A percentile compares a stretch with the other conserved stretches of the same genome.
These are phyloP conservation scores for Echites panduratus DNA, from an alignment of 257 asterid species.

Conservation along the genomic window DNA sequence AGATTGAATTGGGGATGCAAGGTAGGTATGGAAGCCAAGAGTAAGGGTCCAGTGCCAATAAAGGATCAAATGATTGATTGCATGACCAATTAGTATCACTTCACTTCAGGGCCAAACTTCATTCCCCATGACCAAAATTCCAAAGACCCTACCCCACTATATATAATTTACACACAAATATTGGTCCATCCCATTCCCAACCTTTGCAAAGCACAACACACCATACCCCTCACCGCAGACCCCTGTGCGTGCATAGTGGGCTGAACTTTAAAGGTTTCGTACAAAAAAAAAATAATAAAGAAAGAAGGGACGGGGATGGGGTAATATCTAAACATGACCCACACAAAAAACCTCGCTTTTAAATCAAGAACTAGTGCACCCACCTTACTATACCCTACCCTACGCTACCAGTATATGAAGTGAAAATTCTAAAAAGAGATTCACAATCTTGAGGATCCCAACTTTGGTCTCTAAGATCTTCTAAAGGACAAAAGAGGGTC, in stretches of 20 bases:
- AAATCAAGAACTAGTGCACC: constrained; percentile 15
- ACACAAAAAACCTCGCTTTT: constrained; percentile 7
- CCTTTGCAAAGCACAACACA: constrained; percentile 2
- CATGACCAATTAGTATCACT: constrained; percentile 36
- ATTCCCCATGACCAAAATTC: constrained; percentile 32
- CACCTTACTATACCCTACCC: neutral
- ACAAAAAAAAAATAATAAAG: no score
- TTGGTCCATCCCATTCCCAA: constrained; percentile 4
- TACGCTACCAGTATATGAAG: constrained; percentile 6
- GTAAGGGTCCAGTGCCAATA: constrained; percentile 35
- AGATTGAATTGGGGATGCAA: constrained; percentile 44
- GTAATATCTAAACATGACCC: constrained; percentile 15
- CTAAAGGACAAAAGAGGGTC: constrained; percentile 33
- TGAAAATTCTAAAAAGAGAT: constrained; percentile 21
- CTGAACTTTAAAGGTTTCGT: no score
- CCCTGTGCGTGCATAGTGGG: neutral
- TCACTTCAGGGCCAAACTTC: constrained; percentile 36
- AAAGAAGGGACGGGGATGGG: no score
- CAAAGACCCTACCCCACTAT: constrained; percentile 13
- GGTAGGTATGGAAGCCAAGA: constrained; percentile 48
- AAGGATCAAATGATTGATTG: constrained; percentile 64
- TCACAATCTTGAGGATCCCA: constrained; percentile 27
- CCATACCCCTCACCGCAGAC: neutral
- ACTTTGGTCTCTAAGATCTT: constrained; percentile 16
- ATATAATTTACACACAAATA: neutral